Conservation (phyloP, 495 filamentous ascomycete genomes). For the Aspergillus olivimuriae region DNA sequence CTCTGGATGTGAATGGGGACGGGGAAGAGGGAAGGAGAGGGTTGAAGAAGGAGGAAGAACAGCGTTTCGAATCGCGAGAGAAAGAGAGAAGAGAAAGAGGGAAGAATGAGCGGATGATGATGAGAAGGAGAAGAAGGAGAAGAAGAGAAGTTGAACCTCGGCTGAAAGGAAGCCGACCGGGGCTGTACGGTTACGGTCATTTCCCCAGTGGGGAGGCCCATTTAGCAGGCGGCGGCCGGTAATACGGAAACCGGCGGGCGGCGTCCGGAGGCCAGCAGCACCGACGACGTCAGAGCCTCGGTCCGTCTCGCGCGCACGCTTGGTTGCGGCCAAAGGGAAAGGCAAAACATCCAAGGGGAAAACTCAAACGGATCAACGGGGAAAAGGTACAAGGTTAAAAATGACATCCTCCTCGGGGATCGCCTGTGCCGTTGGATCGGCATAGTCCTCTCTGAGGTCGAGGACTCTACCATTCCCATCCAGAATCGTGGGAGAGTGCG, state of each 20-base stretch:
- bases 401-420: too few species aligned
- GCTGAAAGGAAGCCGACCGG: conserved; percentile 9
- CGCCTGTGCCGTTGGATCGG: too few species aligned
- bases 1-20: conserved; percentile 19
- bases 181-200: conserved; percentile 9
- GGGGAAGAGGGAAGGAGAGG: conserved; percentile 5
- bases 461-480: too few species aligned
- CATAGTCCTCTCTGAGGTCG: too few species aligned
- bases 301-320: too few species aligned
- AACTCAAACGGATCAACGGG: too few species aligned
- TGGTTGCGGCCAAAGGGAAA: too few species aligned
- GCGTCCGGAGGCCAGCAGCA: not conserved
- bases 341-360: too few species aligned
- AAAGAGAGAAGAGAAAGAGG: conserved; percentile 12
- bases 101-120: conserved; percentile 12
- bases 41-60: conserved; percentile 4
- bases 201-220: not conserved
- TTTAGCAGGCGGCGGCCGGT: not conserved
- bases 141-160: conserved; percentile 13
- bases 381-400: too few species aligned
- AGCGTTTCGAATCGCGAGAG: conserved; percentile 9
- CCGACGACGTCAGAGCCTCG: not conserved
- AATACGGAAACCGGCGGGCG: conserved; percentile 6
- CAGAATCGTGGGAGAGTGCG: too few species aligned
- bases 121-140: conserved; percentile 9